Conservation (phyloP, 495 filamentous ascomycete species). For the Aspergillus wentii region DNA sequence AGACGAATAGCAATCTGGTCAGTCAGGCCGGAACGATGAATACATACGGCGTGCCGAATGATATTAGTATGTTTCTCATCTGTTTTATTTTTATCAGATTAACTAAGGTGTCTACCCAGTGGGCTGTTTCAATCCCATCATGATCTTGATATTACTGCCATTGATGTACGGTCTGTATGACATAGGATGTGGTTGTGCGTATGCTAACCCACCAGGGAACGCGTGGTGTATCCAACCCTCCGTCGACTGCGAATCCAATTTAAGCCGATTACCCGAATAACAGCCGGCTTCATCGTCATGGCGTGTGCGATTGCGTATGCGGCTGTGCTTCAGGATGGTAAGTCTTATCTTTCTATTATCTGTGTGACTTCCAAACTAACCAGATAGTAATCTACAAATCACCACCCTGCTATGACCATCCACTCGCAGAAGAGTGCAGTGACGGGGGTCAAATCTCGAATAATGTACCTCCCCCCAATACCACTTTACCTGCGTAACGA, state of each 20-base stretch:
- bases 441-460: constrained; percentile 19
- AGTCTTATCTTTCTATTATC: constrained; percentile 1
- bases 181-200: too few species aligned
- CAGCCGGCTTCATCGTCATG: constrained; percentile 37
- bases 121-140: background rate
- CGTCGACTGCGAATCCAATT: constrained; percentile 30
- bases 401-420: background rate
- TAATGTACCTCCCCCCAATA: too few species aligned
- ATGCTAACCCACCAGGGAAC: too few species aligned
- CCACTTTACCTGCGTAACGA: too few species aligned
- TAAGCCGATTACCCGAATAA: constrained; percentile 43
- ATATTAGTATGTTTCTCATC: constrained; percentile 55
- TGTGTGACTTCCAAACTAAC: background rate
- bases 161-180: constrained; percentile 52
- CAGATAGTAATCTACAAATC: background rate
- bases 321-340: constrained; percentile 34
- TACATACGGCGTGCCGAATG: constrained; percentile 61
- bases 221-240: constrained; percentile 41
- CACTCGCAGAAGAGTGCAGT: too few species aligned
- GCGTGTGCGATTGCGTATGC: constrained; percentile 43
- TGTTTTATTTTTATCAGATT: too few species aligned
- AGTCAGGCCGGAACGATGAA: constrained; percentile 60
- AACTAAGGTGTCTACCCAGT: too few species aligned
- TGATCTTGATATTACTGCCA: constrained; percentile 52
- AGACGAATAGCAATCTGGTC: constrained; percentile 52